These are phyloP conservation scores for Flaveria sonorensis DNA, from an alignment of 129 eudicot genomes.

Conservation along the genomic window DNA sequence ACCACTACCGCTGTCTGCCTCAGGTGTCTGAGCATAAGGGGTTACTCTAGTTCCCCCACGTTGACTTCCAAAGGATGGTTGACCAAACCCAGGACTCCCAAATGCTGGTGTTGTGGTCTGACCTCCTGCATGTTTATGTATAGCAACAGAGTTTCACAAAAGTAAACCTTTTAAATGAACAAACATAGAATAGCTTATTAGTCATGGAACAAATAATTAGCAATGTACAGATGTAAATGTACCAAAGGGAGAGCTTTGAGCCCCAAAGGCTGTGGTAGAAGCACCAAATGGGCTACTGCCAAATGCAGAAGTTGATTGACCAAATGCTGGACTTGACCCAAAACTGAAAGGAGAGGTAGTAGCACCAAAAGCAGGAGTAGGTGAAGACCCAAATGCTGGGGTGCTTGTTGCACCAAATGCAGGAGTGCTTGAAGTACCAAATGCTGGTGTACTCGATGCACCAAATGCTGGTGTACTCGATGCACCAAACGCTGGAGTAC, in stretches of 20 bases:
- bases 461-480: slow-evolving; percentile 57
- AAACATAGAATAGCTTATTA: neutral
- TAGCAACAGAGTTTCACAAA: slow-evolving; percentile 8
- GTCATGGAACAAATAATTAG: slow-evolving; percentile 19
- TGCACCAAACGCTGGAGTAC: slow-evolving; percentile 54
- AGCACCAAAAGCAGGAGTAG: slow-evolving; percentile 61
- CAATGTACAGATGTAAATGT: slow-evolving; percentile 3
- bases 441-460: slow-evolving; percentile 53
- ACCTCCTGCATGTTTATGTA: slow-evolving; percentile 50
- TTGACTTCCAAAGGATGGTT: slow-evolving; percentile 68
- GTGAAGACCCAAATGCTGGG: slow-evolving; percentile 58
- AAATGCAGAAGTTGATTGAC: slow-evolving; percentile 69
- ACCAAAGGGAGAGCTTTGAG: slow-evolving; percentile 81
- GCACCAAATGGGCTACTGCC: slow-evolving; percentile 73
- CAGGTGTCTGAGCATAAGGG: slow-evolving; percentile 71
- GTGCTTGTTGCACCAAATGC: slow-evolving; percentile 56
- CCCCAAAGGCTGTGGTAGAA: slow-evolving; percentile 63
- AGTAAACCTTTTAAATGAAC: slow-evolving; percentile 4
- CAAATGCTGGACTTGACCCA: slow-evolving; percentile 65
- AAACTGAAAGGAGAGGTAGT: slow-evolving; percentile 62
- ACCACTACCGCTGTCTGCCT: slow-evolving; percentile 58
- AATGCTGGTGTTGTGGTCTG: slow-evolving; percentile 71
- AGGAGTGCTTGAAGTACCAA: slow-evolving; percentile 55
- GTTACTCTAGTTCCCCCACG: slow-evolving; percentile 81
- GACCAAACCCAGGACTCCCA: slow-evolving; percentile 70